These are phyloP conservation scores for Kluyveromyces sp. DNA, from an alignment of 1,139 yeast genomes.

Conservation along the genomic window DNA sequence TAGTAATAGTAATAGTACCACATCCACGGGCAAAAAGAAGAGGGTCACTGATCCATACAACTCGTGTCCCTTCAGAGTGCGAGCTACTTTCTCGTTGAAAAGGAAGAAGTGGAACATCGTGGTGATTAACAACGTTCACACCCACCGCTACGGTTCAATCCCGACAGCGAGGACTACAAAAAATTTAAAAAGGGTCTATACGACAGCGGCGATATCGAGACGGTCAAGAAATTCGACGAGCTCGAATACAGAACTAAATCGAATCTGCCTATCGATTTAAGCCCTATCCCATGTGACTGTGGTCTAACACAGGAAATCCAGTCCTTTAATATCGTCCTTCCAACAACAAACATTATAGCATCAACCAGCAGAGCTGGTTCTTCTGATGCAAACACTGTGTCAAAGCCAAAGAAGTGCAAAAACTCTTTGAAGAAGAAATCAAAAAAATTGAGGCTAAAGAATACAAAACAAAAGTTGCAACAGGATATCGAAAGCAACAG, in stretches of 20 bases:
- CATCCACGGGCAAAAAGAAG: constrained; percentile 19
- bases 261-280: constrained; percentile 26
- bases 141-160: constrained; percentile 29
- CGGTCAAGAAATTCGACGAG: constrained; percentile 30
- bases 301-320: constrained; percentile 31
- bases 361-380: neutral
- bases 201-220: constrained; percentile 24
- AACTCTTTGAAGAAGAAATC: constrained; percentile 6
- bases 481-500: constrained; percentile 5
- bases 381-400: constrained; percentile 9
- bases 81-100: constrained; percentile 58
- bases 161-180: constrained; percentile 29
- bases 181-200: constrained; percentile 27
- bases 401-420: constrained; percentile 13
- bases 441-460: constrained; percentile 6
- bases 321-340: constrained; percentile 28
- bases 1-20: neutral
- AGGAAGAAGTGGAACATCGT: constrained; percentile 54
- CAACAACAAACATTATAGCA: constrained; percentile 13
- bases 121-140: constrained; percentile 48
- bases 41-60: constrained; percentile 29
- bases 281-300: constrained; percentile 31
- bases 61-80: constrained; percentile 59
- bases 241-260: constrained; percentile 27
- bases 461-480: constrained; percentile 3